A percentile compares a stretch with the other conserved stretches of the same genome.
Conservation (phyloP, 1,139 yeast genomes). For the Suhomyces chickasaworum region DNA sequence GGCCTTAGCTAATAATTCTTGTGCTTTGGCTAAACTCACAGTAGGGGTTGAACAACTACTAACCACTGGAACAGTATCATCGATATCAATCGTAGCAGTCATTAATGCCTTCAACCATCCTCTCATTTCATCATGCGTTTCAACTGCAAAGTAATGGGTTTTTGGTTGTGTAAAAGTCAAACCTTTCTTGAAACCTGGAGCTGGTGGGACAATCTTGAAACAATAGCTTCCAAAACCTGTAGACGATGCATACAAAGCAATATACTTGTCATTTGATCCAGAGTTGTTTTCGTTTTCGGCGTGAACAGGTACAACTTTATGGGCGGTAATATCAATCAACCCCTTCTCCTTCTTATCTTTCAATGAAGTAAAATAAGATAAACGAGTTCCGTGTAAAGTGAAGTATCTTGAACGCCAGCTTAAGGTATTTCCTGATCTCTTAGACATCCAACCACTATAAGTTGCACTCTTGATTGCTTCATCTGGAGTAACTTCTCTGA, state of each 20-base stretch:
- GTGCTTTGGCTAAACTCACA: constrained; percentile 82
- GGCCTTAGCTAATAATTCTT: constrained; percentile 80
- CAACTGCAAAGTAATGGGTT: constrained; percentile 95
- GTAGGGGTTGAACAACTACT: constrained; percentile 95
- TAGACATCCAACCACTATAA: constrained; percentile 93
- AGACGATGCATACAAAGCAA: constrained; percentile 87
- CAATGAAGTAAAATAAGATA: constrained; percentile 82
- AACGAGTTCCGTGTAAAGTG: constrained; percentile 86
- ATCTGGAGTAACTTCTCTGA: constrained; percentile 70
- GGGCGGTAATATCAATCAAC: constrained; percentile 91
- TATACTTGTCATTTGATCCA: constrained; percentile 71
- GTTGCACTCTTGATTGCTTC: constrained; percentile 78
- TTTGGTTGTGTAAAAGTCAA: constrained; percentile 95
- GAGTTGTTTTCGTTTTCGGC: constrained; percentile 56
- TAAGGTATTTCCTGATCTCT: constrained; percentile 78
- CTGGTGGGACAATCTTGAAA: constrained; percentile 93
- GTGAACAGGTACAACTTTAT: constrained; percentile 69
- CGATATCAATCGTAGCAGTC: constrained; percentile 95
- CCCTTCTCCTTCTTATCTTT: constrained; percentile 88
- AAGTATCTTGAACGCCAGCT: constrained; percentile 92
- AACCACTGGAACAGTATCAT: constrained; percentile 90
- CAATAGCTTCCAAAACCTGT: constrained; percentile 92
- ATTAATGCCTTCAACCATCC: constrained; percentile 93
- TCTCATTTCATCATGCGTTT: constrained; percentile 86
- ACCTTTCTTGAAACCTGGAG: constrained; percentile 95